A percentile compares a stretch with the other conserved stretches of the same genome.
These are phyloP conservation scores for Anastatica hierochuntica DNA, from an alignment of 345 rosid species.

Conservation along the genomic window DNA sequence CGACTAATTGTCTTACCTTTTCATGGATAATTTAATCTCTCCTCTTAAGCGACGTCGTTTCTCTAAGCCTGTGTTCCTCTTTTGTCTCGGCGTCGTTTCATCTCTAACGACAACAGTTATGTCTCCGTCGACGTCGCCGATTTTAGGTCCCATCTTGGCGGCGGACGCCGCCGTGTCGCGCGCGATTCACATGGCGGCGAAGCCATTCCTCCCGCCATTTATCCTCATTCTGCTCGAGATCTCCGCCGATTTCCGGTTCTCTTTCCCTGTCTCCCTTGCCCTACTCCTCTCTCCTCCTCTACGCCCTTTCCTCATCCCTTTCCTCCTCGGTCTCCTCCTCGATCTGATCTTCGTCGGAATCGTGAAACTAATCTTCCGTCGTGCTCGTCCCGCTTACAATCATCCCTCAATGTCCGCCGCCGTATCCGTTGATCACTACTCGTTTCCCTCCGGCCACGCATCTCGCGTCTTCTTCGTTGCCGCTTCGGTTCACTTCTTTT, in stretches of 20 bases:
- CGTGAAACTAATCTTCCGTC: constrained; percentile 63
- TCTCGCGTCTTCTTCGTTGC: constrained; percentile 74
- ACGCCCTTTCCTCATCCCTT: constrained; percentile 39
- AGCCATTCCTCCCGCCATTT: constrained; percentile 39
- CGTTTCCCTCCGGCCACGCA: constrained; percentile 95
- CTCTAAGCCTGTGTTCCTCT: no score
- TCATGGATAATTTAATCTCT: no score
- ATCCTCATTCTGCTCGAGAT: constrained; percentile 56
- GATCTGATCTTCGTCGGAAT: constrained; percentile 64
- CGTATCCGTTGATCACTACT: constrained; percentile 62
- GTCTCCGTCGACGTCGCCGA: constrained; percentile 19
- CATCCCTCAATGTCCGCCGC: constrained; percentile 59
- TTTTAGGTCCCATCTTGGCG: constrained; percentile 28
- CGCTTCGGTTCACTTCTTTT: constrained; percentile 41
- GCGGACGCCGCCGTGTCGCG: constrained; percentile 44
- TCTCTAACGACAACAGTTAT: no score
- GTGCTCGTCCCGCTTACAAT: constrained; percentile 78
- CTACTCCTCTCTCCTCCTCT: constrained; percentile 42
- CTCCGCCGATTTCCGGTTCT: constrained; percentile 78
- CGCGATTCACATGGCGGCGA: constrained; percentile 38
- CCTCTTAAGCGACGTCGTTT: no score
- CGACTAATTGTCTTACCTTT: no score
- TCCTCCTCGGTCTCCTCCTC: constrained; percentile 74
- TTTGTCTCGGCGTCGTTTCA: neutral
- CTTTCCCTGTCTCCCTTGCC: constrained; percentile 63